Evolutionary conservation across 257 asterid species (phyloP).

Genomic region (Lycium barbarum): DNA sequence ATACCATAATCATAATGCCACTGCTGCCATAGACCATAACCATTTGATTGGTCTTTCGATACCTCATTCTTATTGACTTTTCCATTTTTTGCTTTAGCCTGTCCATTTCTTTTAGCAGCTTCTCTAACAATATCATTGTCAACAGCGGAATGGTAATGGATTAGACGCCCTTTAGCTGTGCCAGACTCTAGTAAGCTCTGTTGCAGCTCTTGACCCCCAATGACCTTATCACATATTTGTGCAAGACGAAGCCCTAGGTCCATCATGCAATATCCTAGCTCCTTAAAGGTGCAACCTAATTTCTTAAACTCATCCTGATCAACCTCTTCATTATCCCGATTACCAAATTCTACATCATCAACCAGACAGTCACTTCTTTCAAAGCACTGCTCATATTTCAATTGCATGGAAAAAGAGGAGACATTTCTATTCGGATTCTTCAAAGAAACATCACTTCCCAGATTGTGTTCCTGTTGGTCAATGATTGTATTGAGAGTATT

Average conservation of each 20-base stretch:
- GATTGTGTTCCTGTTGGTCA: slow-evolving; percentile 65
- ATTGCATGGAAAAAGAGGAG: slow-evolving; percentile 88
- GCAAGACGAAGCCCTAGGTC: slow-evolving; percentile 77
- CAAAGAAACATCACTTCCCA: slow-evolving; percentile 86
- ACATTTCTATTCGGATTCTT: slow-evolving; percentile 70
- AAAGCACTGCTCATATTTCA: slow-evolving; percentile 60
- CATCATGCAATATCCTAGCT: slow-evolving; percentile 80
- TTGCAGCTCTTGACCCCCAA: slow-evolving; percentile 77
- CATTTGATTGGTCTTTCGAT: slow-evolving; percentile 27
- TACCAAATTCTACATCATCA: neutral
- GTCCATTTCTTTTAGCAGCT: slow-evolving; percentile 45
- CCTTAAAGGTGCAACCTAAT: slow-evolving; percentile 58
- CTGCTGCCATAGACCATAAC: slow-evolving; percentile 73
- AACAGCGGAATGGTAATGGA: slow-evolving; percentile 74
- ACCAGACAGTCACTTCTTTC: slow-evolving; percentile 26
- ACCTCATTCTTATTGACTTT: slow-evolving; percentile 29
- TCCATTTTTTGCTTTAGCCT: neutral
- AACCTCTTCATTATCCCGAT: slow-evolving; percentile 24
- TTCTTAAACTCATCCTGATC: slow-evolving; percentile 49
- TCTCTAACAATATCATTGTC: slow-evolving; percentile 59
- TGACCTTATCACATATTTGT: slow-evolving; percentile 65
- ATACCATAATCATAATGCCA: slow-evolving; percentile 98
- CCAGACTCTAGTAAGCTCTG: slow-evolving; percentile 70
- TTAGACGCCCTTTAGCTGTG: slow-evolving; percentile 80
- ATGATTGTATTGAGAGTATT: neutral